Conservation (phyloP, 495 filamentous ascomycete species). For the Aspergillus ellipticus region DNA sequence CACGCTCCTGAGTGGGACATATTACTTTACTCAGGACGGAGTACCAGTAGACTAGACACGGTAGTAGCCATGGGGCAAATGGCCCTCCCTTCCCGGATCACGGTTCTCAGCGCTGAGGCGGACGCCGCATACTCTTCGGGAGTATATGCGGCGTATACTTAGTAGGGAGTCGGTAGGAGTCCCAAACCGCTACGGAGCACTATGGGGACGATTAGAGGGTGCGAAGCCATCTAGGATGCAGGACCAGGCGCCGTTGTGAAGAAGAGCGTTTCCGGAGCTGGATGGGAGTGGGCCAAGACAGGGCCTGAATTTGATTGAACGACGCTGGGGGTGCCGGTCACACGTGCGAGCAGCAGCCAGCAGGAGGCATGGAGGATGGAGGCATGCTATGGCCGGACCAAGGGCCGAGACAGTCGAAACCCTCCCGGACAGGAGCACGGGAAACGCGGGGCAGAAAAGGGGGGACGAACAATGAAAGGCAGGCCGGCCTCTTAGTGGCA, state of each 20-base stretch:
- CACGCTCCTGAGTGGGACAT: no score
- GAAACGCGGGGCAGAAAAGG: slow-evolving; percentile 13
- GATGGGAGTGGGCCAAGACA: neutral
- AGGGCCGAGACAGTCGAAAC: slow-evolving; percentile 1
- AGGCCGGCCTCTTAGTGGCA: neutral
- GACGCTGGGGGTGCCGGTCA: neutral
- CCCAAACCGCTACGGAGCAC: no score
- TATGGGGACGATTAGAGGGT: neutral
- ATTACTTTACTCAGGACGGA: neutral
- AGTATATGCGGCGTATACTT: no score
- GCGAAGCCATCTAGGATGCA: neutral
- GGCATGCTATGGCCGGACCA: neutral
- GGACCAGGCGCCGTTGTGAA: neutral
- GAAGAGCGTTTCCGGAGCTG: neutral
- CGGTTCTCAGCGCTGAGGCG: no score
- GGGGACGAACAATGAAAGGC: slow-evolving; percentile 4
- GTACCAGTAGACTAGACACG: no score
- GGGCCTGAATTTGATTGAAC: neutral
- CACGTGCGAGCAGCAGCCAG: slow-evolving; percentile 1
- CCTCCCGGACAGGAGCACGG: neutral
- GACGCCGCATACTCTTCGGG: no score
- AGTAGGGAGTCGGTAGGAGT: neutral
- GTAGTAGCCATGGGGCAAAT: no score
- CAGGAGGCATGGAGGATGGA: no score
- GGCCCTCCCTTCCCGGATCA: no score